These are phyloP conservation scores for Neonectria faginata DNA, from an alignment of 2,329 filamentous ascomycete genomes.

Conservation along the genomic window DNA sequence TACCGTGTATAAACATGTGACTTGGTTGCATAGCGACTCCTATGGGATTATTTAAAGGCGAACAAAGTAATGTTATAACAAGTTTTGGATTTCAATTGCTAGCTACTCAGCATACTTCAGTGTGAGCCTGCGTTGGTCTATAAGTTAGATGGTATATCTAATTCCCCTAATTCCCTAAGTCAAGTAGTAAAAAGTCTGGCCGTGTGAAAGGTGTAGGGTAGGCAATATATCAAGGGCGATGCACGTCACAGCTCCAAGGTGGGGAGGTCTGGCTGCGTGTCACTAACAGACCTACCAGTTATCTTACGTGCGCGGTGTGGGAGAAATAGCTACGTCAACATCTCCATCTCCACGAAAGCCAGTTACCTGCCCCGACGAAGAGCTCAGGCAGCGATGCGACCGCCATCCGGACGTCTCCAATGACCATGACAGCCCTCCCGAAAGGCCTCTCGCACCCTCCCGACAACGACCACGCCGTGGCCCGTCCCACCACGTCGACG, in stretches of 20 bases:
- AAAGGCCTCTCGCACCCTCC: slow-evolving; percentile 57
- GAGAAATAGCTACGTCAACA: slow-evolving; percentile 31
- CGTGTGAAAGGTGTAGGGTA: slow-evolving; percentile 39
- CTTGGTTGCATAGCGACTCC: slow-evolving; percentile 36
- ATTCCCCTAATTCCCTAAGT: not conserved
- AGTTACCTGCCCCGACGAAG: slow-evolving; percentile 32
- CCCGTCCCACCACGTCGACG: slow-evolving; percentile 44
- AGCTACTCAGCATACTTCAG: not conserved
- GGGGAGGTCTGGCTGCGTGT: slow-evolving; percentile 44
- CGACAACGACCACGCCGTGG: slow-evolving; percentile 48
- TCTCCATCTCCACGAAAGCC: slow-evolving; percentile 12
- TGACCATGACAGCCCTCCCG: slow-evolving; percentile 61
- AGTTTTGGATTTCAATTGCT: not conserved
- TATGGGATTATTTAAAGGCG: slow-evolving; percentile 3
- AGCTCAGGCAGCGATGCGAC: slow-evolving; percentile 57
- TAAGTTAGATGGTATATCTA: not conserved
- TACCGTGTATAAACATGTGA: slow-evolving; percentile 27
- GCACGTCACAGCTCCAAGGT: slow-evolving; percentile 20
- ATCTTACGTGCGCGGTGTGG: slow-evolving; percentile 28
- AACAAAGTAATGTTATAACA: slow-evolving; percentile 18
- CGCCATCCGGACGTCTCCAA: slow-evolving; percentile 51
- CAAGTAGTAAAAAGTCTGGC: not conserved
- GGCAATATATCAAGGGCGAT: not conserved
- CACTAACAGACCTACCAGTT: slow-evolving; percentile 37
- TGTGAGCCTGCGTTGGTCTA: not conserved